Evolutionary conservation across 2,329 filamentous ascomycete genomes (phyloP).

Genomic region (Chaetomium sp.): DNA sequence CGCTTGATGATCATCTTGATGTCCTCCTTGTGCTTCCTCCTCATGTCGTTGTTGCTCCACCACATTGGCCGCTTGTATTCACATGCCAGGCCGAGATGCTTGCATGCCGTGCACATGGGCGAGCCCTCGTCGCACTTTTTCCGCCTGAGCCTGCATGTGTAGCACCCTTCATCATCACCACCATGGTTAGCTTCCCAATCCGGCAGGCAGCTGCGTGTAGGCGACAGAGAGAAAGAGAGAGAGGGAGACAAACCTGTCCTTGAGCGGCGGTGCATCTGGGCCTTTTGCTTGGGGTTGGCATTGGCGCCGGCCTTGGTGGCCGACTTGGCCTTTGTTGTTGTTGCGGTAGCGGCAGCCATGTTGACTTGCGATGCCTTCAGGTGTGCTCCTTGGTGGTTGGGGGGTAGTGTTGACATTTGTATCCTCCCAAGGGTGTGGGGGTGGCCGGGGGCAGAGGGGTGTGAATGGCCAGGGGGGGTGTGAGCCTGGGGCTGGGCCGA

Average conservation of each 20-base stretch:
- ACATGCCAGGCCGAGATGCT: constrained; percentile 78
- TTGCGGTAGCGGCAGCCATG: constrained; percentile 58
- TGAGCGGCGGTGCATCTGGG: constrained; percentile 91
- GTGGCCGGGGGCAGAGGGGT: constrained; percentile 30
- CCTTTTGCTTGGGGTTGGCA: constrained; percentile 65
- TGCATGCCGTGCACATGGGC: constrained; percentile 66
- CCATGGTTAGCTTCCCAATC: constrained; percentile 40
- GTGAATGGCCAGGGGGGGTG: constrained; percentile 25
- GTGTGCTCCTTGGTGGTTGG: constrained; percentile 57
- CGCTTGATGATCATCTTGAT: constrained; percentile 98
- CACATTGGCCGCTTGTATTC: constrained; percentile 96
- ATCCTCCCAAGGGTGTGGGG: constrained; percentile 44
- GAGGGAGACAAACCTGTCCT: constrained; percentile 76
- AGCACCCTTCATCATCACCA: constrained; percentile 56
- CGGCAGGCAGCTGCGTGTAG: constrained; percentile 30
- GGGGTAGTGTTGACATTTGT: constrained; percentile 70
- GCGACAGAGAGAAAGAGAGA: constrained; percentile 35
- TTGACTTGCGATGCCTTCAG: constrained; percentile 54
- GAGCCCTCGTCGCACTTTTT: constrained; percentile 71
- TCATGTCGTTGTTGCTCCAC: constrained; percentile 93
- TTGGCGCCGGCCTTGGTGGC: constrained; percentile 54
- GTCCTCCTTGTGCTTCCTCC: constrained; percentile 84
- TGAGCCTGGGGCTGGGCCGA: constrained; percentile 41
- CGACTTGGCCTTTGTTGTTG: constrained; percentile 59
- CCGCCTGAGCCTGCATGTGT: constrained; percentile 66